phyloP scores from a whole-genome alignment of 148 eudicot genomes.

The Nepenthes gracilis region DNA sequence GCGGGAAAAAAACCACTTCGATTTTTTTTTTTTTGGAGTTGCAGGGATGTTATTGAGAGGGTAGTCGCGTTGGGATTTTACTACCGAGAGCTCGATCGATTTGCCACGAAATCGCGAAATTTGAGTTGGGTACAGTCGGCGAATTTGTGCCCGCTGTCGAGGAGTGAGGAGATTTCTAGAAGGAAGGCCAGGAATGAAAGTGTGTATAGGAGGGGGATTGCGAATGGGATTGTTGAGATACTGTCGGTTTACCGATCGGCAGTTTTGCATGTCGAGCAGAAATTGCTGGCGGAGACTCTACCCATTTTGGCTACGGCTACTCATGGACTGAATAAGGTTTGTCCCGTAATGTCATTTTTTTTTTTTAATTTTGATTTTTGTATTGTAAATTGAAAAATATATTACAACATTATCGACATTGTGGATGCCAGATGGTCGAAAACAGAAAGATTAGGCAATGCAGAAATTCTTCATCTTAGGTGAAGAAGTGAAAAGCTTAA shows the following conservation, averaged over 20 bases:
- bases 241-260: constrained; percentile 88
- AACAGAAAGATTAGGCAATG: too few relatives aligned
- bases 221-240: constrained; percentile 93
- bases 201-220: constrained; percentile 79
- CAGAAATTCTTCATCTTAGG: too few relatives aligned
- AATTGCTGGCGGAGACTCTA: constrained; percentile 69
- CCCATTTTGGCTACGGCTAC: constrained; percentile 84
- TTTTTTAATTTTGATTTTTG: neutral
- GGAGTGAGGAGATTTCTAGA: constrained; percentile 34
- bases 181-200: constrained; percentile 53
- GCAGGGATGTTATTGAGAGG: constrained; percentile 90
- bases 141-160: constrained; percentile 31
- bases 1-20: neutral
- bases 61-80: constrained; percentile 81
- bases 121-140: constrained; percentile 87
- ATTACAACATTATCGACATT: neutral
- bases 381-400: neutral
- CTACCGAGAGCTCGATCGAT: constrained; percentile 85
- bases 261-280: constrained; percentile 88
- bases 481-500: too few relatives aligned
- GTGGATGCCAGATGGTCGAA: neutral
- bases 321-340: constrained; percentile 91
- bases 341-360: neutral
- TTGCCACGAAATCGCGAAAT: constrained; percentile 70
- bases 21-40: constrained; percentile 1